These are phyloP conservation scores for Selaginella moellendorffii DNA, from an alignment of 75 land plant species.

Conservation along the genomic window DNA sequence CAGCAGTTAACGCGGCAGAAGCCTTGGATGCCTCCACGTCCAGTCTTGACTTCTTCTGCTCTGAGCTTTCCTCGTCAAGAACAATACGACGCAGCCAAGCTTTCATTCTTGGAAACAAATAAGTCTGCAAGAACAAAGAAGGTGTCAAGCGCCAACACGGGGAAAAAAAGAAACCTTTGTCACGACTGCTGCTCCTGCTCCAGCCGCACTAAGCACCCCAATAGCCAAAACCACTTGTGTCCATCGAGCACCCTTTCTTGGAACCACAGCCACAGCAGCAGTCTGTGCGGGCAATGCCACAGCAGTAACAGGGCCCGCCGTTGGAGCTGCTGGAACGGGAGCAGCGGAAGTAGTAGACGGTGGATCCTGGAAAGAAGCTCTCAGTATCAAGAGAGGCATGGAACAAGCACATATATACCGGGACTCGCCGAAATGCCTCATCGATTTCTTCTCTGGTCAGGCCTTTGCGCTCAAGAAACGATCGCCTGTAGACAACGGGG, in stretches of 20 bases:
- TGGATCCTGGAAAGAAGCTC: too few species aligned
- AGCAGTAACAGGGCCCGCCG: not conserved
- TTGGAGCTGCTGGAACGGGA: too few species aligned
- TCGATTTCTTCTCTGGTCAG: slow-evolving; percentile 85
- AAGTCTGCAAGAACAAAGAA: slow-evolving; percentile 8
- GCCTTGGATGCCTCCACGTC: slow-evolving; percentile 13
- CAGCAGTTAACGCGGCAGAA: slow-evolving; percentile 15
- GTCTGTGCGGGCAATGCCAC: not conserved
- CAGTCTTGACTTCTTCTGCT: slow-evolving; percentile 2
- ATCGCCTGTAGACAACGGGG: slow-evolving; percentile 64
- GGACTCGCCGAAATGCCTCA: slow-evolving; percentile 92
- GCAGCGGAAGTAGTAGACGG: too few species aligned
- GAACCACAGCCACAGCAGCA: not conserved
- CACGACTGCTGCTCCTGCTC: slow-evolving; percentile 16
- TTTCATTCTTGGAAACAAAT: slow-evolving; percentile 14
- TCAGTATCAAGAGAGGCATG: too few species aligned
- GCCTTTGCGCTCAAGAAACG: slow-evolving; percentile 84
- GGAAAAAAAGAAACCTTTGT: slow-evolving; percentile 10
- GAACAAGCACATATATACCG: slow-evolving; percentile 34
- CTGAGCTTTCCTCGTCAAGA: slow-evolving; percentile 6
- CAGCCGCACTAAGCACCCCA: slow-evolving; percentile 16
- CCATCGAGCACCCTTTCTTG: slow-evolving; percentile 10
- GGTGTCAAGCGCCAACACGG: not conserved
- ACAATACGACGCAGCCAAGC: slow-evolving; percentile 19
- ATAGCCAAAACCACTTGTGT: slow-evolving; percentile 17